A percentile compares a stretch with the other conserved stretches of the same genome.
These are phyloP conservation scores for Paragyromitra xinjiangensis DNA, from an alignment of 495 filamentous ascomycete species.

Conservation along the genomic window DNA sequence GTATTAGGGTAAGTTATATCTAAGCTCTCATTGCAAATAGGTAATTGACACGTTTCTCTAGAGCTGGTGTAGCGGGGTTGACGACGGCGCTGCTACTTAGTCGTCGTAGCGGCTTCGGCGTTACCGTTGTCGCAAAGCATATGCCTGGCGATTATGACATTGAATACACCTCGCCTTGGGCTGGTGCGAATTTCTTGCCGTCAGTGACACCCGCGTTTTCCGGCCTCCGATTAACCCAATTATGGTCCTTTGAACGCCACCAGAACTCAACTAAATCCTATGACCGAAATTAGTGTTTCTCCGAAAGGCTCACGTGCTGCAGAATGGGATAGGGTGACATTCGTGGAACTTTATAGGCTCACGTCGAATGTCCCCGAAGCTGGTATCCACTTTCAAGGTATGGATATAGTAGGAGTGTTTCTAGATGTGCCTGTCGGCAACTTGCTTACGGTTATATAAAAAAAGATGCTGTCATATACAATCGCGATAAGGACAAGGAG, in stretches of 20 bases:
- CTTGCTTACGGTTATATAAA: constrained; percentile 15
- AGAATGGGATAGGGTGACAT: constrained; percentile 59
- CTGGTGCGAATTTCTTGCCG: constrained; percentile 90
- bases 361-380: constrained; percentile 80
- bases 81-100: constrained; percentile 90
- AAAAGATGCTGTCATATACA: constrained; percentile 68
- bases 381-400: constrained; percentile 81
- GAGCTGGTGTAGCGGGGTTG: constrained; percentile 89
- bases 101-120: constrained; percentile 69
- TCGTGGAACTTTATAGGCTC: constrained; percentile 61
- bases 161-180: constrained; percentile 95
- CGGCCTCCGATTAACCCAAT: not conserved
- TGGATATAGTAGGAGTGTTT: constrained; percentile 61
- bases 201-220: constrained; percentile 4
- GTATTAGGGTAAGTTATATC: constrained; percentile 68
- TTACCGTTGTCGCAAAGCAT: constrained; percentile 91
- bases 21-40: not conserved
- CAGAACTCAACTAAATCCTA: not conserved
- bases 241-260: not conserved
- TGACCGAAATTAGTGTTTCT: constrained; percentile 62
- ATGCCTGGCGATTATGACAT: constrained; percentile 99
- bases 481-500: constrained; percentile 69
- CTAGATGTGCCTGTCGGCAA: not conserved
- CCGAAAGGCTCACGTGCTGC: constrained; percentile 64
- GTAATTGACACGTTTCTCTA: constrained; percentile 58